Evolutionary conservation across 176 grass and related monocot species (phyloP).

Genomic region (Microstegium vimineum): DNA sequence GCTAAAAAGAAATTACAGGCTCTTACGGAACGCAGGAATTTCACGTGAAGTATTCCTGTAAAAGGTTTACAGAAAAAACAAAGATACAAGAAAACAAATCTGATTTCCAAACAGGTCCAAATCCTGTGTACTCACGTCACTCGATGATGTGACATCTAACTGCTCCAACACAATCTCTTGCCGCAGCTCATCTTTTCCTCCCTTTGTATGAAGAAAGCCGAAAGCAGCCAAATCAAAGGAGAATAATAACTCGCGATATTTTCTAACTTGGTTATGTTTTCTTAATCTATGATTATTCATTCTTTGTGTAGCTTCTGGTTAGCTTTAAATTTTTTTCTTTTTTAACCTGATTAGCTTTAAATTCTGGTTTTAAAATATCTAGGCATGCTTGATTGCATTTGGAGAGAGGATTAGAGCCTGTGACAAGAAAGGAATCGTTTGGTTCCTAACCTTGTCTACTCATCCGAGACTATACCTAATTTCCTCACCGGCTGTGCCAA

Average conservation of each 20-base stretch:
- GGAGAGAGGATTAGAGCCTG: not conserved
- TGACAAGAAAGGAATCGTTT: conserved; percentile 5
- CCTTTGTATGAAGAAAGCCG: not conserved
- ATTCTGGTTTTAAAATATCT: not conserved
- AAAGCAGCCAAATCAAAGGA: not conserved
- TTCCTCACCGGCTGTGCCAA: not conserved
- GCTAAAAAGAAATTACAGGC: too few relatives aligned
- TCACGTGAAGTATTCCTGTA: too few relatives aligned
- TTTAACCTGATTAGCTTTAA: not conserved
- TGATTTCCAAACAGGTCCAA: not conserved
- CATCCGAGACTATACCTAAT: not conserved
- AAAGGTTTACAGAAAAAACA: too few relatives aligned
- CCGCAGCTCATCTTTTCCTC: not conserved
- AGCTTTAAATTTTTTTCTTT: too few relatives aligned
- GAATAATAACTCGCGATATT: not conserved
- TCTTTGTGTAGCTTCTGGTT: not conserved
- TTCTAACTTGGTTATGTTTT: not conserved
- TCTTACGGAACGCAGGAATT: too few relatives aligned
- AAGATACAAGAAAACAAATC: too few relatives aligned
- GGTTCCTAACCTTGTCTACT: not conserved
- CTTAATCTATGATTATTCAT: too few relatives aligned
- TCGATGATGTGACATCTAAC: not conserved
- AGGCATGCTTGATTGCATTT: not conserved
- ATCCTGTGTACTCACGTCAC: not conserved
- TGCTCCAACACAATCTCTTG: not conserved